Base-by-base conservation (phyloP, 1,139 yeast species). In the Wickerhamiella pararugosa region DNA sequence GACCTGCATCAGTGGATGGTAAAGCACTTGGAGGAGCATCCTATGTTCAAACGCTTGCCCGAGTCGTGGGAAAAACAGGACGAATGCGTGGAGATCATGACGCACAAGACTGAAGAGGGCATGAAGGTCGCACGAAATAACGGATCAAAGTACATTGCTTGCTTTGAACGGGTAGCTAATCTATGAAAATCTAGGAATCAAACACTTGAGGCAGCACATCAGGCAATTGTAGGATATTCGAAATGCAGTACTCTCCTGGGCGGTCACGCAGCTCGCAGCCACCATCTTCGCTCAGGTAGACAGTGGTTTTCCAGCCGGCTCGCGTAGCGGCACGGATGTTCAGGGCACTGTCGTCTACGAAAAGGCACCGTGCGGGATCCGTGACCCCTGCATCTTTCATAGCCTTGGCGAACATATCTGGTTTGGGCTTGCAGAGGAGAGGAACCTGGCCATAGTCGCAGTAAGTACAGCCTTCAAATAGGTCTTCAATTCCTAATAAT, bases 1-100 rank as follows among this genome's bases (percentile, higher is more conserved):
- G 98, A 90, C 59, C 67, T 92, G 51, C 97, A 90, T 59, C 67
- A 77, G 33, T 90, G 99, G 99, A 90, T 90, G 98, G 94, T 79
- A 21, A 71, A 75, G 54, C 98, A 92, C 61, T 65, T 90, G 47
- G 87, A 80, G 43, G 81, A 73, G 45, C 99, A 90, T 61, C 97
- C 97, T 7, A 63, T 90, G 55, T 90, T 90, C 59, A 84, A 79
- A 62, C 72, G 96, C 53, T 70, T 86, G 53, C 65, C 73, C 41
- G 67, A 73, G 49, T 84, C 80, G 49, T 86, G 94, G 84, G 96
- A 86, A 62, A 61, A 62, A 3, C 62, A 66, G 27, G 98, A 92
- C 61, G 65, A 66, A 48, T 86, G 97, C 63, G 97, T 87, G 29
- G 64, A 72, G 48, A 74, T 84, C 42, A 90, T 90, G 98, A 76